phyloP scores from a whole-genome alignment of 2,329 filamentous ascomycete genomes.

The Ilyonectria destructans region DNA sequence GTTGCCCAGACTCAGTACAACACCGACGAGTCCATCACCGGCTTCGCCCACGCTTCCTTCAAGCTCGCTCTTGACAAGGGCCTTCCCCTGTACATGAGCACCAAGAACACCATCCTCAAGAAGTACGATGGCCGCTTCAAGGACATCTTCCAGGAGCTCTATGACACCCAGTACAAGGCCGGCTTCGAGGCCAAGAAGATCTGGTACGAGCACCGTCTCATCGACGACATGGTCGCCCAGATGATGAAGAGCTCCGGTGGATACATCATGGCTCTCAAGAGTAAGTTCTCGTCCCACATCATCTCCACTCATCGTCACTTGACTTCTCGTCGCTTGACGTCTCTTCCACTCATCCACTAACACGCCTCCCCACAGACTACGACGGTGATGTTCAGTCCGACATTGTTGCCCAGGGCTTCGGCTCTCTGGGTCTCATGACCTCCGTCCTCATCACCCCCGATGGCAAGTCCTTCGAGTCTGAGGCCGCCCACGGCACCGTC shows the following conservation, averaged over 20 bases:
- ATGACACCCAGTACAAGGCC: conserved; percentile 88
- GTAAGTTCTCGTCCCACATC: conserved; percentile 66
- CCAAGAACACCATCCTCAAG: conserved; percentile 99
- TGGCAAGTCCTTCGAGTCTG: conserved; percentile 96
- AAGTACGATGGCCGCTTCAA: conserved; percentile 99
- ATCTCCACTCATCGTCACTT: conserved; percentile 21
- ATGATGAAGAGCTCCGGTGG: conserved; percentile 99
- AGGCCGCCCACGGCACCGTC: conserved; percentile 98
- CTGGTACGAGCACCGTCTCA: conserved; percentile 99
- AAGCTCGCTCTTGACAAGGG: conserved; percentile 92
- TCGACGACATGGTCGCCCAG: conserved; percentile 99
- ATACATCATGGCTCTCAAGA: conserved; percentile 98
- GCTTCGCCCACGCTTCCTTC: conserved; percentile 97
- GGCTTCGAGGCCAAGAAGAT: conserved; percentile 93
- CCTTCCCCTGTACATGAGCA: conserved; percentile 99
- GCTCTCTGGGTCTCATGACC: conserved; percentile 98
- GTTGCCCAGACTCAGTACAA: conserved; percentile 98
- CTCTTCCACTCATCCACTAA: conserved; percentile 32
- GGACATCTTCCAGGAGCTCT: conserved; percentile 99
- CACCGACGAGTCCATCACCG: conserved; percentile 94
- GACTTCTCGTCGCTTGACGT: not conserved
- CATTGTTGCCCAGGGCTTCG: conserved; percentile 98
- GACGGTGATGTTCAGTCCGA: conserved; percentile 99
- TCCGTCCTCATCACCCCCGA: conserved; percentile 97
- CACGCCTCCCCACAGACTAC: conserved; percentile 81